Evolutionary conservation across 1,284 basidiomycete species (phyloP).

Genomic region (Rhizoctonia solani): DNA sequence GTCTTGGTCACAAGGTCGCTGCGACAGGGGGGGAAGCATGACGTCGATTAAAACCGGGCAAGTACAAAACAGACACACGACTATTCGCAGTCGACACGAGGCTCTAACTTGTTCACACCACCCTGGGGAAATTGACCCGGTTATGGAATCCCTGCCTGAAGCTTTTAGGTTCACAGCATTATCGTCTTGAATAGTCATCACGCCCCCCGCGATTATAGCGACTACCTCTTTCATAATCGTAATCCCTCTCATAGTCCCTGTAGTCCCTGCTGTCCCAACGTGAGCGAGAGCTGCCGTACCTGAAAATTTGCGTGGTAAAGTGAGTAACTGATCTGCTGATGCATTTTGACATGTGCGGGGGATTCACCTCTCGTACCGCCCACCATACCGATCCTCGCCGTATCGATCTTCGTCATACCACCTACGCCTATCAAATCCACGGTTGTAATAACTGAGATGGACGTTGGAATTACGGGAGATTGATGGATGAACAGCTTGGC

Average conservation of each 20-base stretch:
- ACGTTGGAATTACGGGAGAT: background rate
- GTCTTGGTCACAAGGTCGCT: slow-evolving; percentile 1
- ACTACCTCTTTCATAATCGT: background rate
- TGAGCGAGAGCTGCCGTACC: background rate
- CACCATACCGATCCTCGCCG: background rate
- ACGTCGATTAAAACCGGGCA: slow-evolving; percentile 14
- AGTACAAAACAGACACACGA: slow-evolving; percentile 22
- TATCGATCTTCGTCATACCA: background rate
- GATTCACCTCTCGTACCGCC: background rate
- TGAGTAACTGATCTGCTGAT: background rate
- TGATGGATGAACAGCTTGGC: slow-evolving; percentile 36
- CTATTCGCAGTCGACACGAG: background rate
- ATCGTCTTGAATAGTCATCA: slow-evolving; percentile 11
- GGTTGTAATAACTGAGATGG: slow-evolving; percentile 18
- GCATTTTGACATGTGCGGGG: background rate
- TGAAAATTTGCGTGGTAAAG: too few species aligned
- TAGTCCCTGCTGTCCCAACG: background rate
- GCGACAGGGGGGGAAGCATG: slow-evolving; percentile 1
- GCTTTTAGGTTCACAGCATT: background rate
- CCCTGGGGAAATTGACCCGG: background rate
- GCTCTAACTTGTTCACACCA: background rate
- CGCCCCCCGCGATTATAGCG: slow-evolving; percentile 1
- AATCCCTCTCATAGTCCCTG: background rate
- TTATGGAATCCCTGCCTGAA: background rate
- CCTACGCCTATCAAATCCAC: slow-evolving; percentile 11